These are phyloP conservation scores for Blakeslea trispora DNA, from an alignment of 371 early-diverging fungal genomes.

Conservation along the genomic window DNA sequence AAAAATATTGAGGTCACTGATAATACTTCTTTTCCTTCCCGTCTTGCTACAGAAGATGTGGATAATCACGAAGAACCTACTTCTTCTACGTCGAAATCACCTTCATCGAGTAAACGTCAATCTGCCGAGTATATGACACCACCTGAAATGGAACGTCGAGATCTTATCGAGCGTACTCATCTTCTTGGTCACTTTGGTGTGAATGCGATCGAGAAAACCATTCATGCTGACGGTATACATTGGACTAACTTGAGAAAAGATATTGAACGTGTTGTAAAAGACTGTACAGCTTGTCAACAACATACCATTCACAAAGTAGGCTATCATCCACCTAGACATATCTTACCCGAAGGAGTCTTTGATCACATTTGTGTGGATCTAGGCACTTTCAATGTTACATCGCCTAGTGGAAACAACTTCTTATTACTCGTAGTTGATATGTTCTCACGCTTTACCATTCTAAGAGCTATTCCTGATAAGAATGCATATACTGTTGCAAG, in stretches of 20 bases:
- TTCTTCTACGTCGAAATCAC: too few species aligned
- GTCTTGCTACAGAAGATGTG: too few species aligned
- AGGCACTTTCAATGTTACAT: neutral
- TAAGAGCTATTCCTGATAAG: constrained; percentile 1
- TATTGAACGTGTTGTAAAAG: neutral
- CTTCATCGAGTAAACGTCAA: neutral
- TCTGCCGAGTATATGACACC: constrained; percentile 10
- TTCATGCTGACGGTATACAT: constrained; percentile 17
- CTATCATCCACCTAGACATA: constrained; percentile 3
- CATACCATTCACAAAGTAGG: constrained; percentile 1
- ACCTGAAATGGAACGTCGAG: constrained; percentile 8
- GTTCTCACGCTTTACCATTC: constrained; percentile 4
- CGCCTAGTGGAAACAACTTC: constrained; percentile 4
- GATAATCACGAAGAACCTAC: too few species aligned
- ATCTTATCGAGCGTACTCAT: constrained; percentile 13
- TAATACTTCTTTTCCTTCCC: too few species aligned
- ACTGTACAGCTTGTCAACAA: constrained; percentile 1
- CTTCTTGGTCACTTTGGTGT: constrained; percentile 21
- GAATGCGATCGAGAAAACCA: neutral
- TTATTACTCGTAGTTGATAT: constrained; percentile 2
- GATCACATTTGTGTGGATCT: constrained; percentile 7
- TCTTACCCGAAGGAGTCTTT: neutral
- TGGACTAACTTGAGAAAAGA: constrained; percentile 11
- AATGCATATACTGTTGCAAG: too few species aligned
- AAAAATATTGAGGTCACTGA: too few species aligned